Conservation (phyloP, 176 grass and related monocot species). For the Hsuehochloa calcarea region DNA sequence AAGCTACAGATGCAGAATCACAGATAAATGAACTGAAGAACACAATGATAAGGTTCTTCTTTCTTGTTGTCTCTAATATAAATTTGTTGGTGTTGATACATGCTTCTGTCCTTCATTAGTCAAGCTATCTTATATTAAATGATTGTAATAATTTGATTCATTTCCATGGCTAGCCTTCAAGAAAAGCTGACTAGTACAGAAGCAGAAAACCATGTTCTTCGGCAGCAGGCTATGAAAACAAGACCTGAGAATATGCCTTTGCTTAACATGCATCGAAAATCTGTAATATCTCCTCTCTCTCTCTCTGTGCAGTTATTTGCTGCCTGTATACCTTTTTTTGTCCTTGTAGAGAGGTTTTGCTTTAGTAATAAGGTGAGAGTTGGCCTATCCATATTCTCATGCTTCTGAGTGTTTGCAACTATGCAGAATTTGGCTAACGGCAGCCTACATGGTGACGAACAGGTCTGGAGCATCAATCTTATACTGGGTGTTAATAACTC, state of each 20-base stretch:
- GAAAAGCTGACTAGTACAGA: constrained; percentile 75
- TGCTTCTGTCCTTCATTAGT: background rate
- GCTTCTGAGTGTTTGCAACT: constrained; percentile 36
- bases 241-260: constrained; percentile 49
- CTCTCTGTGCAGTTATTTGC: background rate
- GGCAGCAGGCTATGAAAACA: constrained; percentile 65
- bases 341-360: background rate
- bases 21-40: constrained; percentile 63
- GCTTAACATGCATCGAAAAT: constrained; percentile 63
- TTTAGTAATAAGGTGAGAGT: background rate
- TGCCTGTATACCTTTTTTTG: background rate
- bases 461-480: constrained; percentile 50
- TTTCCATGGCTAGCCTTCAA: constrained; percentile 62
- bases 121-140: constrained; percentile 21
- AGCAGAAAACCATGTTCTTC: constrained; percentile 73
- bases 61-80: constrained; percentile 4
- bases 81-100: constrained; percentile 27
- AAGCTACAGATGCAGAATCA: constrained; percentile 62
- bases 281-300: constrained; percentile 51
- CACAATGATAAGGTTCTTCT: constrained; percentile 75
- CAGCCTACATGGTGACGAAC: constrained; percentile 45
- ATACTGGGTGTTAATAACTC: constrained; percentile 15
- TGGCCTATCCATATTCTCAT: constrained; percentile 25
- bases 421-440: constrained; percentile 69
- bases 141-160: constrained; percentile 1